Evolutionary conservation across 2,329 filamentous ascomycete species (phyloP).

Genomic region (Aureobasidium leucospermi): DNA sequence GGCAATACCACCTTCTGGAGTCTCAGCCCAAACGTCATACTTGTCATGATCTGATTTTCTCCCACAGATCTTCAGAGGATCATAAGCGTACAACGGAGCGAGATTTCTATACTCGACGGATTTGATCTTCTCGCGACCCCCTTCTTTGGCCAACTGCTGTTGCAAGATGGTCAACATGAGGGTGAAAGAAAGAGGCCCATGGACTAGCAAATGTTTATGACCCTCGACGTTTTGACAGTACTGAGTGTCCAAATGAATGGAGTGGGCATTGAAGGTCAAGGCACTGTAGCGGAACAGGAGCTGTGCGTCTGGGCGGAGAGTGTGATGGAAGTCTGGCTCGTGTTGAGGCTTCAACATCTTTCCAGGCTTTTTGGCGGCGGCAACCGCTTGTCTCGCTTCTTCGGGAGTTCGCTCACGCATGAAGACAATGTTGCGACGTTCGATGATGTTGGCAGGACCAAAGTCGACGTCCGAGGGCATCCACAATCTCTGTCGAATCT

Average conservation of each 20-base stretch:
- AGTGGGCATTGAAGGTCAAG: conserved; percentile 85
- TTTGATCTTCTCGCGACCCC: conserved; percentile 36
- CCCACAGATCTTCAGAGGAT: conserved; percentile 64
- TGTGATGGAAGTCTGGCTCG: conserved; percentile 49
- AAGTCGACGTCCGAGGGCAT: conserved; percentile 34
- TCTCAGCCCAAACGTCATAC: conserved; percentile 36
- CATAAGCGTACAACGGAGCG: conserved; percentile 68
- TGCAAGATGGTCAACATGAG: conserved; percentile 65
- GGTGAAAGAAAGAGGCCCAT: conserved; percentile 74
- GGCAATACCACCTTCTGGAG: conserved; percentile 34
- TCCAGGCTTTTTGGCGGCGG: conserved; percentile 22
- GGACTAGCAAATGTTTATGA: conserved; percentile 68
- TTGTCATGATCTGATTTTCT: conserved; percentile 39
- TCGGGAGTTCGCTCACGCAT: conserved; percentile 44
- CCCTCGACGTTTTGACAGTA: conserved; percentile 68
- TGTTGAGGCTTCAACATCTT: conserved; percentile 41
- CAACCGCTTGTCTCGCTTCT: conserved; percentile 27
- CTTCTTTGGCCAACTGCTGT: conserved; percentile 40
- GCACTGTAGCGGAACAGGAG: conserved; percentile 88
- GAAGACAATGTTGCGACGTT: conserved; percentile 58
- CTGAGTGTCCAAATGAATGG: conserved; percentile 72
- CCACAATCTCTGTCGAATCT: conserved; percentile 37
- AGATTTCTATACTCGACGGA: conserved; percentile 73
- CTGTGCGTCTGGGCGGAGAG: conserved; percentile 57
- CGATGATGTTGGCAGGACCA: conserved; percentile 43